Base-by-base conservation (phyloP, 169 alveolate species). In the Plasmodium blacklocki region DNA sequence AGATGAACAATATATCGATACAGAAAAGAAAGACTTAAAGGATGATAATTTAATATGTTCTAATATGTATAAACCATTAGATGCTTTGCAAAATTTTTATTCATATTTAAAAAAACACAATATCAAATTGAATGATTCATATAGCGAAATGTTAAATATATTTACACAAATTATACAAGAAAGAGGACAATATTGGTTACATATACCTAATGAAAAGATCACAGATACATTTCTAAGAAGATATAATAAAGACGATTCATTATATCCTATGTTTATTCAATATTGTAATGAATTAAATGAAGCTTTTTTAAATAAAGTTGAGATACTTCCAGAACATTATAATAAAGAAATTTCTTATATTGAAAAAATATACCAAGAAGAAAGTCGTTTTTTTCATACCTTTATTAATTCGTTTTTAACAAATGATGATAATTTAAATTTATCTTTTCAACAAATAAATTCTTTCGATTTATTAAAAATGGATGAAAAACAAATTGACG, bases 111-210 rank as follows among this genome's bases (percentile, higher is more conserved):
- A 80, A 71, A 72, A 50, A 3, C 29, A 76, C 26, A 76, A 76
- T 76, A 21, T 76, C 11, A 64, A 43, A 68, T 15, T 62, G n/a
- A 76, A 76, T 58, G 76, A 62, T 49, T 63, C 89, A 8, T 76
- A 76, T 66, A 49, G 8, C 26, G 29, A 32, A 66, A 19, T 76
- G 19, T 64, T 76, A 64, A 49, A 76, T 21, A 62, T 76, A 26
- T 64, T 76, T 76, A 64, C 78, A 9, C 76, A 76, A 76, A 43
- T 76, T 47, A 32, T 76, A 63, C 89, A 76, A 76, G 89, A 76
- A 76, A 62, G 89, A 21, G 89, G 89, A 3, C 19, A 63, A 12
- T 76, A 56, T 21, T 76, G 89, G 89, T 32, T 76, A n/a, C 23
- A 45, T 58, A 18, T 76, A n/a, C 76, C 89, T 1, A 64, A 76